Evolutionary conservation across 2,329 filamentous ascomycete species (phyloP).

Genomic region (Neonectria hederae): DNA sequence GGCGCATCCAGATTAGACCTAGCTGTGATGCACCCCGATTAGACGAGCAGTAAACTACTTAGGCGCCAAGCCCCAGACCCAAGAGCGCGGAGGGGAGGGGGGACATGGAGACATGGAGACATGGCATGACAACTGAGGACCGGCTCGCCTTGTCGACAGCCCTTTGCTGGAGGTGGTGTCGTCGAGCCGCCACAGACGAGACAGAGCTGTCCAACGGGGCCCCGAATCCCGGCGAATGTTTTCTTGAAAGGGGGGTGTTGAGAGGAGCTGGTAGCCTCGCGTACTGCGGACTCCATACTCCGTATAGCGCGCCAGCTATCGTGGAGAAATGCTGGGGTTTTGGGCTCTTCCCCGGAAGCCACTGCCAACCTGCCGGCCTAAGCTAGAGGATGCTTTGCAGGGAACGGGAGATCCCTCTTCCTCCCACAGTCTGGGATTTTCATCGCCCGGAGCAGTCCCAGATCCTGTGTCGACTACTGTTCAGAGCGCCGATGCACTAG

Average conservation of each 20-base stretch:
- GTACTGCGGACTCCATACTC: background rate
- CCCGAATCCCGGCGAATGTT: background rate
- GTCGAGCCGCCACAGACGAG: conserved; percentile 9
- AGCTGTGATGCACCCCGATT: conserved; percentile 23
- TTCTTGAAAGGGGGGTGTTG: background rate
- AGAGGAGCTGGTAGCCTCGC: background rate
- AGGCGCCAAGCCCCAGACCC: conserved; percentile 24
- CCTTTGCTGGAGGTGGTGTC: conserved; percentile 29
- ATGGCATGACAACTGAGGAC: conserved; percentile 30
- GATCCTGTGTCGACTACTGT: background rate
- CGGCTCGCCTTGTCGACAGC: conserved; percentile 25
- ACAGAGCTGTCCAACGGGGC: background rate
- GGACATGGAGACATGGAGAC: background rate
- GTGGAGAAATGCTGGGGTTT: background rate
- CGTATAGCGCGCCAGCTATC: background rate
- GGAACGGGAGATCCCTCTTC: background rate
- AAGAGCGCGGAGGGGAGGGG: conserved; percentile 10
- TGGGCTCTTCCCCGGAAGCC: background rate
- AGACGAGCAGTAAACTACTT: conserved; percentile 17
- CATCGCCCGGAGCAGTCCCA: too few species aligned
- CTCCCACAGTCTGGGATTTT: background rate
- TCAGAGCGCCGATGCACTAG: background rate
- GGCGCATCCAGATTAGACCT: conserved; percentile 24
- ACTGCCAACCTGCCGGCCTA: background rate
- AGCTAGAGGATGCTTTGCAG: background rate